Conservation (phyloP, 768 basidiomycete species). For the Mycena kentingensis region DNA sequence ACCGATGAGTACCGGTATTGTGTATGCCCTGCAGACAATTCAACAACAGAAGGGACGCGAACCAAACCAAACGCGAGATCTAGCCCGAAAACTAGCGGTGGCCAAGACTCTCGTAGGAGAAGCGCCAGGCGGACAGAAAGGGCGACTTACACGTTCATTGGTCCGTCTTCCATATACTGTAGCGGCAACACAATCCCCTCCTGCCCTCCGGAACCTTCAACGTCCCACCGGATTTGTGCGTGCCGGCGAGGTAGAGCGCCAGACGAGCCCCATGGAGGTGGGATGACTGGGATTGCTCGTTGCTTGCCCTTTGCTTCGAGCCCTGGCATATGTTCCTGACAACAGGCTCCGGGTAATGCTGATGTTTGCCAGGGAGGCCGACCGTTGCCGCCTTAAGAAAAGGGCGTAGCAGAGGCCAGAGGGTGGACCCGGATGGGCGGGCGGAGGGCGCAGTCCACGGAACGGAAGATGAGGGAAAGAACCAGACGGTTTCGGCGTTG, state of each 20-base stretch:
- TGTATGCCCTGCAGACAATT: constrained; percentile 61
- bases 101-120: neutral
- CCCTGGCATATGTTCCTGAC: too few relatives aligned
- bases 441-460: neutral
- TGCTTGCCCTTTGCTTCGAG: too few relatives aligned
- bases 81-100: constrained; percentile 12
- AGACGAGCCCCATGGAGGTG: neutral
- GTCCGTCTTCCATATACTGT: constrained; percentile 52
- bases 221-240: neutral
- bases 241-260: neutral
- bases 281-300: neutral
- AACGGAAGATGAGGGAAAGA: neutral
- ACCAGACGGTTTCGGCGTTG: neutral
- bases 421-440: too few relatives aligned
- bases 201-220: constrained; percentile 46
- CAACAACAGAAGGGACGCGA: constrained; percentile 3
- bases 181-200: constrained; percentile 62
- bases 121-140: neutral
- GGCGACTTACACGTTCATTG: constrained; percentile 61
- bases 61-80: constrained; percentile 11
- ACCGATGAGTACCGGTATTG: constrained; percentile 61
- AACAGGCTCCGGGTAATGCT: too few relatives aligned
- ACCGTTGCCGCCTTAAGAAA: too few relatives aligned
- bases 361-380: too few relatives aligned
- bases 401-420: neutral